phyloP scores from a whole-genome alignment of 2,329 filamentous ascomycete species.

The Trichoderma aggressivum region DNA sequence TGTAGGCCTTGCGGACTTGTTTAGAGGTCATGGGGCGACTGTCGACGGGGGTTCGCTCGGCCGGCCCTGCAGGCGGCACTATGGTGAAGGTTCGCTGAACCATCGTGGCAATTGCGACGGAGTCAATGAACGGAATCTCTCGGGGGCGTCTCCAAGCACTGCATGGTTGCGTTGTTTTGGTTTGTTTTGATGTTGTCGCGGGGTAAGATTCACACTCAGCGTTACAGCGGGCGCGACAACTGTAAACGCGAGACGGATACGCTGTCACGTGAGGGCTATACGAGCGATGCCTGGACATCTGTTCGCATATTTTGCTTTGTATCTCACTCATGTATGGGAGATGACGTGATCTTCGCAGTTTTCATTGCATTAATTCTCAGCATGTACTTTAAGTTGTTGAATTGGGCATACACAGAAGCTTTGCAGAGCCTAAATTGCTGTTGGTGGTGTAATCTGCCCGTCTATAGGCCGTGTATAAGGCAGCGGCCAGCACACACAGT shows the following conservation, averaged over 20 bases:
- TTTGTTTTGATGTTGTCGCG: constrained; percentile 14
- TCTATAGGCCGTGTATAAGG: no score
- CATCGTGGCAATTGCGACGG: constrained; percentile 28
- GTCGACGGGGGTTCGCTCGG: constrained; percentile 19
- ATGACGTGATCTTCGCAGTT: no score
- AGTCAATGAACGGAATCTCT: background rate
- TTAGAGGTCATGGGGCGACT: constrained; percentile 41
- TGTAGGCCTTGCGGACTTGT: constrained; percentile 40
- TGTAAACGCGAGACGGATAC: constrained; percentile 20
- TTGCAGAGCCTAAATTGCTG: no score
- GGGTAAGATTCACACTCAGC: background rate
- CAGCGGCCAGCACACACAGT: no score
- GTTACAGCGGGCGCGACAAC: background rate
- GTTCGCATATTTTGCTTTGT: background rate
- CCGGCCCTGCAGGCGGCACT: constrained; percentile 34
- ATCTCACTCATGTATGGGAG: background rate
- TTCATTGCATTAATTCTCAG: no score
- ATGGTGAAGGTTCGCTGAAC: constrained; percentile 45
- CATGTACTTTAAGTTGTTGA: no score
- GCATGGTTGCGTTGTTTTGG: background rate
- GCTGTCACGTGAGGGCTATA: constrained; percentile 21
- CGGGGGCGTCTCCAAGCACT: background rate
- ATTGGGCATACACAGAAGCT: no score
- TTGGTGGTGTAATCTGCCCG: no score
- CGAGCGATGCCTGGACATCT: background rate